Percentiles rank a stretch among this genome's conserved stretches.
Evolutionary conservation across 2,329 filamentous ascomycete species (phyloP).

Genomic region (Sporothrix dimorphospora): DNA sequence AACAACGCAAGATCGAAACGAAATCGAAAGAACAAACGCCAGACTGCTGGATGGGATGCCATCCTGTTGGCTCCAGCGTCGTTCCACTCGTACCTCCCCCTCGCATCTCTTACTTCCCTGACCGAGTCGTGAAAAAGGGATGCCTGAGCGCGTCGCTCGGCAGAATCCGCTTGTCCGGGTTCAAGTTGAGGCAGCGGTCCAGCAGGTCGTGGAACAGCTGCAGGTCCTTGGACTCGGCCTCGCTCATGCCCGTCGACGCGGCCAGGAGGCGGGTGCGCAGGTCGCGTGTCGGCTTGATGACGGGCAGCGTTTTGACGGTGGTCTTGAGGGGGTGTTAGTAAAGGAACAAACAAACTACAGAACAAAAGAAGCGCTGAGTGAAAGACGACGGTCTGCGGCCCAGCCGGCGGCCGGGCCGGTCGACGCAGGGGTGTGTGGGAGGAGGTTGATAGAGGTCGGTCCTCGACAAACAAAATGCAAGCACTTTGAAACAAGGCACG

Average conservation of each 20-base stretch:
- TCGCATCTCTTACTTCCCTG: neutral
- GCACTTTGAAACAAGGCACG: neutral
- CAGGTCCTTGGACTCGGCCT: conserved; percentile 75
- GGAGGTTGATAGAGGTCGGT: neutral
- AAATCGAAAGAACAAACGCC: neutral
- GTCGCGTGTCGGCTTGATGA: conserved; percentile 77
- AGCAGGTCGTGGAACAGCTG: conserved; percentile 84
- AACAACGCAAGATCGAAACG: neutral
- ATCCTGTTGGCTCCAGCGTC: neutral
- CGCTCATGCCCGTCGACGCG: conserved; percentile 72
- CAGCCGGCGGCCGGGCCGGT: neutral
- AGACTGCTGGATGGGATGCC: neutral
- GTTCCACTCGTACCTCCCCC: neutral
- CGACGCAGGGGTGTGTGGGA: neutral
- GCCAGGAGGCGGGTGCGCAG: conserved; percentile 78
- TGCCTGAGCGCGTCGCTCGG: conserved; percentile 85
- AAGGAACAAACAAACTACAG: neutral
- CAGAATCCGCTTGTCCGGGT: conserved; percentile 89
- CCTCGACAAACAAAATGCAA: neutral
- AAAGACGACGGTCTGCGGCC: neutral
- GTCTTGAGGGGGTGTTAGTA: conserved; percentile 51
- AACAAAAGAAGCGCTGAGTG: neutral
- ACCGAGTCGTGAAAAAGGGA: conserved; percentile 71
- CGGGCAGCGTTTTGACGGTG: conserved; percentile 66
- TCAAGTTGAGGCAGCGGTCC: conserved; percentile 84